Evolutionary conservation across 345 rosid genomes (phyloP), one percentile per base, ranked within the genome.

Genomic region (Ailanthus altissimus): DNA sequence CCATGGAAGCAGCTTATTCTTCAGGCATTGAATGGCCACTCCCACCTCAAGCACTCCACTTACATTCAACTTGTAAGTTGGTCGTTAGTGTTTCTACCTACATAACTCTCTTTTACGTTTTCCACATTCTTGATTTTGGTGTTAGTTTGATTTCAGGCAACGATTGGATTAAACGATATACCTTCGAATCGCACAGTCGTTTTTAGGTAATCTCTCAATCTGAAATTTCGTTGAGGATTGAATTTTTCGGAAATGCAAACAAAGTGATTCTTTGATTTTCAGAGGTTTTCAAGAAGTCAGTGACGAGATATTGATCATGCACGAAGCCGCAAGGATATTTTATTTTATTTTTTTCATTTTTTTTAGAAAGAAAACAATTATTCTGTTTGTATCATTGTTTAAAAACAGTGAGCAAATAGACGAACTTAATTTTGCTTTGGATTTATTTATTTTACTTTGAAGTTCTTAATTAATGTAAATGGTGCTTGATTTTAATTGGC

Each of bases 181-280:
- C 99, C 99, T 77, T 89, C 92, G 72, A 90, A 95, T 84, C 97
- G 98, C 66, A 89, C 97, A 10, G 91, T 93, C 40, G 97, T 92
- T 54, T 93, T 92, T 85, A 88, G 98, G 97, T 86, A 53, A 68
- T 36, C 20, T 25, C 58, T n/a, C 14, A 45, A 3, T 71, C 28
- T 7, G 20, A 18, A 65, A 53, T 64, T 36, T 20, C 7, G 5
- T 53, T 15, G 36, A 7, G 32, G 20, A 45, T 10, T 77, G 32
- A 20, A 4, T 20, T 21, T 51, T 14, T 21, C 28, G 45, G 36
- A 46, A 7, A 69, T 71, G 49, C 0, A 18, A 26, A 9, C 20
- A 42, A 20, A 28, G 67, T 66, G 47, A 32, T 72, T 26, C 58
- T 74, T 71, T 58, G 64, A 20, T 81, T 77, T 75, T 36, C 83